A percentile compares a stretch with the other conserved stretches of the same genome.
Evolutionary conservation across 768 basidiomycete genomes (phyloP).

Genomic region (Leccinum fibrillosum): DNA sequence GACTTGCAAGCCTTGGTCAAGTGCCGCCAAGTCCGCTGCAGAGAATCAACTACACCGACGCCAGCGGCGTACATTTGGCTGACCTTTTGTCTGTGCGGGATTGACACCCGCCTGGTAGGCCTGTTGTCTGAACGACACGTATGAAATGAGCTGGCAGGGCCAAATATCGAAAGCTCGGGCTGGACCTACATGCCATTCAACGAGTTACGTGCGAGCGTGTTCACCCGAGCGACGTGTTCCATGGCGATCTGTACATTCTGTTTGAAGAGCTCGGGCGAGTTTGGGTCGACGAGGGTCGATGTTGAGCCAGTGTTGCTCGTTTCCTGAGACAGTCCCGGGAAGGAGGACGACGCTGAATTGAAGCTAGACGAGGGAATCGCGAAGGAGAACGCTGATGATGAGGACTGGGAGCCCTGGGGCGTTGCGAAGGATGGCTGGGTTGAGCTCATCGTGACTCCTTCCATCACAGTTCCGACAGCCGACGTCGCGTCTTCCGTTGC

Average conservation of each 20-base stretch:
- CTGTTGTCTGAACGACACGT: constrained; percentile 45
- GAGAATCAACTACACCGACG: constrained; percentile 19
- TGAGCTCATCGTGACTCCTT: constrained; percentile 6
- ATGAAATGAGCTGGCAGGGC: not conserved
- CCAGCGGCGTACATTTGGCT: not conserved
- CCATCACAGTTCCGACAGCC: constrained; percentile 26
- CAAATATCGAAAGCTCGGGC: not conserved
- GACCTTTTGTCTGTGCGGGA: constrained; percentile 54
- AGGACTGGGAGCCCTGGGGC: constrained; percentile 15
- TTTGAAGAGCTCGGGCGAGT: constrained; percentile 61
- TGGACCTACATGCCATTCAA: constrained; percentile 39
- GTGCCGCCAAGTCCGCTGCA: constrained; percentile 40
- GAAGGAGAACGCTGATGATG: constrained; percentile 18
- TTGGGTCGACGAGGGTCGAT: constrained; percentile 41
- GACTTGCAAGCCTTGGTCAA: constrained; percentile 48
- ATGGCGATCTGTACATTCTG: constrained; percentile 50
- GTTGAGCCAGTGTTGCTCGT: constrained; percentile 11
- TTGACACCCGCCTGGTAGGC: constrained; percentile 57
- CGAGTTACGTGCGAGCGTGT: constrained; percentile 39
- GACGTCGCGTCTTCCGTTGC: constrained; percentile 28
- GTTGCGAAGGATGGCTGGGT: constrained; percentile 12
- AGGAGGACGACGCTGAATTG: constrained; percentile 11
- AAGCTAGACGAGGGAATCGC: constrained; percentile 12
- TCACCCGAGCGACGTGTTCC: constrained; percentile 48
- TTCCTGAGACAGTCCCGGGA: constrained; percentile 27